Percentiles rank a stretch among this genome's conserved stretches.
phyloP scores from a whole-genome alignment of 306 rosid genomes.

The Lupinus albus region DNA sequence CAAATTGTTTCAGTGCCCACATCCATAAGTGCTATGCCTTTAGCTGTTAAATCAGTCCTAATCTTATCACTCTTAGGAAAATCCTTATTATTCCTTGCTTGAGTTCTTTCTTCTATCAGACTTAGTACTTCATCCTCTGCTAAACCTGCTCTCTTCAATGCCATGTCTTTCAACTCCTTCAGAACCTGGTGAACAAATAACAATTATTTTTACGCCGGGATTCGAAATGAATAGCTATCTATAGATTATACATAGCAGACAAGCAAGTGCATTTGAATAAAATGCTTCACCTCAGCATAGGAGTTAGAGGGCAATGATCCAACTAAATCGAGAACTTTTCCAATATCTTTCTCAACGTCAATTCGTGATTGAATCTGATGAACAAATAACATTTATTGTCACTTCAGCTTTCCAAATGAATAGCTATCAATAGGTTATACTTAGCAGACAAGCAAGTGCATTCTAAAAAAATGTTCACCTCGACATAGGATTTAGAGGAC shows the following conservation, averaged over 20 bases:
- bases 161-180: slow-evolving; percentile 76
- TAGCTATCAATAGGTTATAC: not conserved
- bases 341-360: too few species aligned
- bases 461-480: slow-evolving; percentile 55
- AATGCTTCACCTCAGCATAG: too few species aligned
- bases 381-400: not conserved
- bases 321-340: too few species aligned
- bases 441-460: slow-evolving; percentile 1
- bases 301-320: too few species aligned
- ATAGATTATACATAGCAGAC: too few species aligned
- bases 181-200: slow-evolving; percentile 59
- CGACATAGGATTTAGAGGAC: slow-evolving; percentile 56
- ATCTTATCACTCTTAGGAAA: slow-evolving; percentile 73
- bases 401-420: not conserved
- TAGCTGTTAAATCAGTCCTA: slow-evolving; percentile 65
- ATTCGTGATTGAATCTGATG: too few species aligned
- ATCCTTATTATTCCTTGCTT: slow-evolving; percentile 79
- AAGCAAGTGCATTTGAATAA: too few species aligned
- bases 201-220: not conserved
- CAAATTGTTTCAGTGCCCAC: slow-evolving; percentile 76
- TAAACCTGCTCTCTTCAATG: slow-evolving; percentile 75
- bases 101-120: slow-evolving; percentile 68
- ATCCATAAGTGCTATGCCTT: slow-evolving; percentile 95
- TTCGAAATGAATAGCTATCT: too few species aligned
- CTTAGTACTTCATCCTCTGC: slow-evolving; percentile 67